phyloP scores from a whole-genome alignment of 805 yeast species.

The Myxozyma kluyveri region DNA sequence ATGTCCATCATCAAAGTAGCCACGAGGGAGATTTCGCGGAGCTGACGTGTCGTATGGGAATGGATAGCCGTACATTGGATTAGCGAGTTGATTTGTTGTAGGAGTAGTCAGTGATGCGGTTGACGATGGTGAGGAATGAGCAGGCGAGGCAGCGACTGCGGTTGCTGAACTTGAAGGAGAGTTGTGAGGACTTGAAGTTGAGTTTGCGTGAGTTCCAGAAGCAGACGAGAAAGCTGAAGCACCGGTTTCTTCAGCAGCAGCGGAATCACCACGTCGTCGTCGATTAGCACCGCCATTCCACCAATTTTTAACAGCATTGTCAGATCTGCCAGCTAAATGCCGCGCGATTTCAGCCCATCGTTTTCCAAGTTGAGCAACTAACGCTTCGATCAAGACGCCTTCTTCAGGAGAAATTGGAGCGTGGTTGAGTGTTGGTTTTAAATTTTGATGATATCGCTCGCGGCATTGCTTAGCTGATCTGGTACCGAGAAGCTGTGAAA shows the following conservation, averaged over 20 bases:
- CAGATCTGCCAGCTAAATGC: slow-evolving; percentile 75
- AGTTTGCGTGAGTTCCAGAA: background rate
- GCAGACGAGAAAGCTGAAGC: background rate
- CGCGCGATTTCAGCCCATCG: slow-evolving; percentile 93
- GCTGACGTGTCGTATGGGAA: background rate
- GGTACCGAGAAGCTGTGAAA: slow-evolving; percentile 67
- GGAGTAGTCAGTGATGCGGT: background rate
- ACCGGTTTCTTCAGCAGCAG: background rate
- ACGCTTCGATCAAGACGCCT: slow-evolving; percentile 73
- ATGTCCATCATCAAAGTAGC: slow-evolving; percentile 1
- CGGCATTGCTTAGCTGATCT: slow-evolving; percentile 90
- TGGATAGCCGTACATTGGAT: background rate
- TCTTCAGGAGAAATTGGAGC: slow-evolving; percentile 82
- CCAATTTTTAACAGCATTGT: slow-evolving; percentile 91
- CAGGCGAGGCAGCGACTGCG: background rate
- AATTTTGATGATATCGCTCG: slow-evolving; percentile 86
- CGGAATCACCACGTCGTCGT: slow-evolving; percentile 46
- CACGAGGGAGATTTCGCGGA: slow-evolving; percentile 2
- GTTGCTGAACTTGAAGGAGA: background rate
- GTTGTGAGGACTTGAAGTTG: background rate
- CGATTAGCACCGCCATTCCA: slow-evolving; percentile 89
- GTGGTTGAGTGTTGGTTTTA: slow-evolving; percentile 78
- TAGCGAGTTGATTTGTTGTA: background rate
- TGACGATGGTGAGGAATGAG: slow-evolving; percentile 3
- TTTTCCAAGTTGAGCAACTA: slow-evolving; percentile 77